Base-by-base conservation (phyloP, 768 basidiomycete species). In the Pleurotus citrinopileatus region DNA sequence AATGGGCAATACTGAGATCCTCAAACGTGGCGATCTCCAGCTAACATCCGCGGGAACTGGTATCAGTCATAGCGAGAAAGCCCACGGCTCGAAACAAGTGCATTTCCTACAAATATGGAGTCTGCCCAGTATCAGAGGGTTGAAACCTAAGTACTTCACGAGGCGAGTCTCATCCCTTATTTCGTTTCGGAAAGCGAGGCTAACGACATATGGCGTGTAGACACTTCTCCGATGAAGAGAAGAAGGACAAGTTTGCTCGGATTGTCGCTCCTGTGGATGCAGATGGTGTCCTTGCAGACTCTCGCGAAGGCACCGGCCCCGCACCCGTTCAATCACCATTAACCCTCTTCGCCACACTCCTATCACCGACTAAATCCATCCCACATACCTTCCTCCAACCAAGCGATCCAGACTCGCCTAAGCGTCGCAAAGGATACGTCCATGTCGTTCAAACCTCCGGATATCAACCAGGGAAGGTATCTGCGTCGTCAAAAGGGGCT, bases 1-100 rank as follows among this genome's bases (percentile, higher is more conserved):
- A 4, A 91, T 97, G 88, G 87, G 87, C 34, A 96, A 96, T 71
- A 79, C 80, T 52, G 96, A 98, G 67, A 77, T 94, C 55, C 81
- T 98, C 65, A 85, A 86, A 65, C 84, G 93, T 13, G 96, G 96
- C 1, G 89, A 93, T 61, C 61, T 98, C 27, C 95, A 98, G 67
- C 82, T 97, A 72, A 94, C 94, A 2, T 92, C 89, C 1, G 85
- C 95, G 0, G 95, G 95, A 8, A 94, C 88, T 0, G 96, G 96
- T 3, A 96, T 98, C 62, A 77, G 84, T 0, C 95, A 98, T 68
- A 87, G 86, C 26, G 79, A 82, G 64, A 77, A 78, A 42, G 68
- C 75, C 1, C 62, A 78, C 53, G 76, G 78, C 17, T 43, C 62
- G 29, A 66, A 66, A 34, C 69, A 68, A 46, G 78, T 76, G 3